Base-by-base conservation (phyloP, 306 rosid species). In the Medicago ruthenica region DNA sequence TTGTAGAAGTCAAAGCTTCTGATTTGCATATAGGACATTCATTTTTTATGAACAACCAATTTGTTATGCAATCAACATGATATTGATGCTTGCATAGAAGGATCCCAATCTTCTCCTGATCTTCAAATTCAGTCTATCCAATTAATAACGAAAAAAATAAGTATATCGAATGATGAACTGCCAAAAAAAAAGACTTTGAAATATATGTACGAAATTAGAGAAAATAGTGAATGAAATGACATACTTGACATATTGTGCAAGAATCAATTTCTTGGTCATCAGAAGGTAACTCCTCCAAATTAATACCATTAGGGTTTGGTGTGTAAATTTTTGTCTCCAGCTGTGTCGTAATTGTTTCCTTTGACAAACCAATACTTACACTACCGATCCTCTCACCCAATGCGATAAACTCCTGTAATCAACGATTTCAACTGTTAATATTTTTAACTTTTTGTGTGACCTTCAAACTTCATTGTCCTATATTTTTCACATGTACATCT, bases 11-110 rank as follows among this genome's bases (percentile, higher is more conserved):
- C 79, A 90, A 45, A 10, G 97, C 97, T 84, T 95, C 93, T 2
- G 92, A 89, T 81, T 95, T 95, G 93, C 97, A 95, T 48, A 95
- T 65, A 10, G 98, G 97, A 78, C 98, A 92, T 24, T 85, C 90
- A 41, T 95, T 95, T 83, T 95, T 92, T 14, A 88, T 81, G 14
- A 84, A 67, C 83, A 95, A 69, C 99, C 99, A 95, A 66, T 89
- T 85, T 87, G 62, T 84, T 16, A 95, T 77, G 88, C 97, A 95
- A 45, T 76, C 81, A 13, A 83, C 93, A 74, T 92, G 99, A 53
- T 90, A 95, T 57, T 89, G 93, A 6, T 92, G 99, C 65, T 92
- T 97, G 14, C 99, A 95, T 60, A 73, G 44, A n/a, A 92, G 92
- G 10, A 83, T 54, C 73, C 97, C 97, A 57, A 92, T 75, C 81